Evolutionary conservation across 2,329 filamentous ascomycete species (phyloP).

Genomic region (Podosphaera xanthii): DNA sequence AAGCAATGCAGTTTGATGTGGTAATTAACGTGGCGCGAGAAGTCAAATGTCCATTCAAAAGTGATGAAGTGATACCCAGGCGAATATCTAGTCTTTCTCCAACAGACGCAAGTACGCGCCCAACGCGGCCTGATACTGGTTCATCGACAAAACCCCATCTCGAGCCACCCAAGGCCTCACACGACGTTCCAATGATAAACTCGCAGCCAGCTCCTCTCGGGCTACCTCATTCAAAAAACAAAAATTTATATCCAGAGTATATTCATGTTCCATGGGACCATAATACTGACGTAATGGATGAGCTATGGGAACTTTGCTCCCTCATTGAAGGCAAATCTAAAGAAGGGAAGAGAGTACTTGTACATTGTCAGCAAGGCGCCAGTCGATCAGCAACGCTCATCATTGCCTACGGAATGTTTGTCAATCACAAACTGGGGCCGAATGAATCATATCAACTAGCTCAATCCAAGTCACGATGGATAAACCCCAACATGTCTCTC

Average conservation of each 20-base stretch:
- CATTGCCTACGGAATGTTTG: conserved; percentile 66
- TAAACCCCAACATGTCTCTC: conserved; percentile 76
- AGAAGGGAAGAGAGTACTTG: conserved; percentile 53
- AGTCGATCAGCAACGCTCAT: conserved; percentile 70
- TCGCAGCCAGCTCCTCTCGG: not conserved
- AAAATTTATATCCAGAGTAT: conserved; percentile 39
- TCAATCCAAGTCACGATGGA: conserved; percentile 65
- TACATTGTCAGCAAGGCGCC: conserved; percentile 72
- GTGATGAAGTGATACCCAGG: not conserved
- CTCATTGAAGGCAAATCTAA: conserved; percentile 49
- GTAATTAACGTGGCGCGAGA: conserved; percentile 71
- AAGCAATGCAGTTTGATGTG: conserved; percentile 57
- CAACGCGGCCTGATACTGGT: conserved; percentile 11
- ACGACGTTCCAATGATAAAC: conserved; percentile 20
- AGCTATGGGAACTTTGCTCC: conserved; percentile 53
- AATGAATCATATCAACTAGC: conserved; percentile 68
- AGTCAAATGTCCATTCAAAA: conserved; percentile 50
- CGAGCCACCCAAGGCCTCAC: conserved; percentile 35
- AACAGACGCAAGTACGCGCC: not conserved
- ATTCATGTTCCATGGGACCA: conserved; percentile 78
- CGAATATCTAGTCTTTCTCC: not conserved
- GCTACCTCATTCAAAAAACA: not conserved
- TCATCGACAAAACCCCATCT: conserved; percentile 23
- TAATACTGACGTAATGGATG: conserved; percentile 63
- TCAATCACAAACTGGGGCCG: conserved; percentile 51